These are phyloP conservation scores for Nidula niveotomentosa DNA, from an alignment of 1,284 basidiomycete species.

Conservation along the genomic window DNA sequence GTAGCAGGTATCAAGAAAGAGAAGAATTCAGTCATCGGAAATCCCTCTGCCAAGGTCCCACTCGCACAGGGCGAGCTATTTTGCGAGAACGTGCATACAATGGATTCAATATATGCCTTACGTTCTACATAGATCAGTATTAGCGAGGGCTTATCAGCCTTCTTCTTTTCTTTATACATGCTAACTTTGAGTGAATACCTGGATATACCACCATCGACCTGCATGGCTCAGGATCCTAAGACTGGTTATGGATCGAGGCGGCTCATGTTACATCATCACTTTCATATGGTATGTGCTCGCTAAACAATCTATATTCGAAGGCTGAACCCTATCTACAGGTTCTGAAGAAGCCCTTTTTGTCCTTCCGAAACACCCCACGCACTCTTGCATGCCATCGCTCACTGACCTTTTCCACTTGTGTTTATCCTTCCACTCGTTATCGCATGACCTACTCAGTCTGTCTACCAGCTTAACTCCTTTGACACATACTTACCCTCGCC, in stretches of 20 bases:
- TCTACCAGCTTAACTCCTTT: conserved; percentile 49
- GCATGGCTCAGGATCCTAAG: conserved; percentile 34
- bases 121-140: too few species aligned
- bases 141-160: too few species aligned
- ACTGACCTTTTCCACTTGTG: conserved; percentile 55
- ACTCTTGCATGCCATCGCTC: conserved; percentile 55
- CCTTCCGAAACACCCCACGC: conserved; percentile 56
- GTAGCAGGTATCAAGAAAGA: conserved; percentile 66
- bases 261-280: conserved; percentile 73
- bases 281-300: conserved; percentile 49
- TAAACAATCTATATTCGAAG: neutral
- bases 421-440: neutral
- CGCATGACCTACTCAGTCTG: neutral
- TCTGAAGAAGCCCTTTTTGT: conserved; percentile 58
- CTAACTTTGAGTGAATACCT: conserved; percentile 59
- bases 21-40: conserved; percentile 76
- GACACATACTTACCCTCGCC: conserved; percentile 47
- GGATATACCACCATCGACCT: conserved; percentile 34
- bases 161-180: conserved; percentile 1
- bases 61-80: conserved; percentile 52
- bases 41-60: conserved; percentile 63
- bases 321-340: conserved; percentile 31
- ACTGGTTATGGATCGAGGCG: conserved; percentile 60
- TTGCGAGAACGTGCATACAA: conserved; percentile 49
- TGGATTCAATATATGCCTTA: too few species aligned